Base-by-base conservation (phyloP, 179 eudicot species). In the Silene coronaria region DNA sequence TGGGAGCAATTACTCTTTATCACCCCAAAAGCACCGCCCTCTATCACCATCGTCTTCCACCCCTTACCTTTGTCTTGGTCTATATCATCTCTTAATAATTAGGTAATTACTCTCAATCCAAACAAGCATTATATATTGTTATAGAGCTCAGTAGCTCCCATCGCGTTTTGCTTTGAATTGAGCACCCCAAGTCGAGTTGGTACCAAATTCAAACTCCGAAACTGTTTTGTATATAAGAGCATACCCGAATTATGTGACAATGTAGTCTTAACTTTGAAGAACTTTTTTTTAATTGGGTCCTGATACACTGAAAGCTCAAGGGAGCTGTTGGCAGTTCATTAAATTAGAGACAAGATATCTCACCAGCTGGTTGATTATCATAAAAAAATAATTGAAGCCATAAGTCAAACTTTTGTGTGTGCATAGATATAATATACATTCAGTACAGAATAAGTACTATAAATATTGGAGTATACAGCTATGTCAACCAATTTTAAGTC, bases 301-400 rank as follows among this genome's bases (percentile, higher is more conserved):
- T 30, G 78, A 74, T 77, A 66, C 74, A 78, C 65, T 75, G 71
- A 61, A 72, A 78, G 71, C 74, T 71, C 8, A 46, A 59, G 74
- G 67, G 67, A 65, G 71, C 68, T 75, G 70, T 26, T 74, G 19
- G 73, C 38, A 75, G 42, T n/a, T 71, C 63, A 76, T 27, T 17
- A 53, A 51, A 53, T 71, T 53, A 71, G 74, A 71, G 74, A 55
- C 74, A 53, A 53, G 63, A 53, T 51, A 53, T 70, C 82, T 76
- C 77, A 23, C 28, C 58, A 72, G 72, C 68, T 75, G 77, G 61
- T 71, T 58, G 66, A 71, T 82, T 21, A 66, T 71, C 79, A 75
- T 60, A 27, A 72, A 53, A 53, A 81, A 75, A 70, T 10, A 65
- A 60, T 55, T 70, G 70, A 74, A 75, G 60, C 68, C 71, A 71